Conservation (phyloP, 805 yeast species). For the Starmera dryadoides region DNA sequence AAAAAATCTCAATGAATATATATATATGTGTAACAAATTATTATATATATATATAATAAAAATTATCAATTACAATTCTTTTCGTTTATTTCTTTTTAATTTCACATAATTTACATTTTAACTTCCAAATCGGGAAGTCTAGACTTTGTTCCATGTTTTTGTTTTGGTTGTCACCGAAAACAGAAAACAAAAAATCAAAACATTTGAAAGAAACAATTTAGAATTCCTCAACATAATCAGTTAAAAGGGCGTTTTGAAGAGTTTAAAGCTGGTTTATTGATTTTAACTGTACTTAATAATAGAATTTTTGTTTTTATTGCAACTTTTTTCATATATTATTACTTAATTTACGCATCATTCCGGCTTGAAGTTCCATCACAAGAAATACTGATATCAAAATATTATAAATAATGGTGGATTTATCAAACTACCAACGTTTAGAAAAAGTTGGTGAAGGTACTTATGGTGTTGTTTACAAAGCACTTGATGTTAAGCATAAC, state of each 20-base stretch:
- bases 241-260: too few species aligned
- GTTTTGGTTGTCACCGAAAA: background rate
- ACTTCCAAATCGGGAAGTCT: constrained; percentile 8
- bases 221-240: too few species aligned
- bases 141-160: background rate
- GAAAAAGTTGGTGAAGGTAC: constrained; percentile 99
- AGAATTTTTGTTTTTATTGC: too few species aligned
- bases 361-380: too few species aligned
- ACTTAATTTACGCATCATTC: too few species aligned
- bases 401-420: constrained; percentile 35
- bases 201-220: too few species aligned
- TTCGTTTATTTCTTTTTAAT: background rate
- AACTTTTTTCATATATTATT: too few species aligned
- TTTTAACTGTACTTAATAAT: too few species aligned
- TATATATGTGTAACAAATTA: too few species aligned
- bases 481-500: constrained; percentile 79
- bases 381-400: too few species aligned
- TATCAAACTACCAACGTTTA: constrained; percentile 85
- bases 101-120: background rate
- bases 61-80: background rate
- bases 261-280: too few species aligned
- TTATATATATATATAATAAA: background rate
- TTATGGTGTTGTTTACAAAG: constrained; percentile 96
- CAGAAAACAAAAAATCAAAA: background rate
- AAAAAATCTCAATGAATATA: background rate